Conservation (phyloP, 1,284 basidiomycete species). For the Puccinia polysora region DNA sequence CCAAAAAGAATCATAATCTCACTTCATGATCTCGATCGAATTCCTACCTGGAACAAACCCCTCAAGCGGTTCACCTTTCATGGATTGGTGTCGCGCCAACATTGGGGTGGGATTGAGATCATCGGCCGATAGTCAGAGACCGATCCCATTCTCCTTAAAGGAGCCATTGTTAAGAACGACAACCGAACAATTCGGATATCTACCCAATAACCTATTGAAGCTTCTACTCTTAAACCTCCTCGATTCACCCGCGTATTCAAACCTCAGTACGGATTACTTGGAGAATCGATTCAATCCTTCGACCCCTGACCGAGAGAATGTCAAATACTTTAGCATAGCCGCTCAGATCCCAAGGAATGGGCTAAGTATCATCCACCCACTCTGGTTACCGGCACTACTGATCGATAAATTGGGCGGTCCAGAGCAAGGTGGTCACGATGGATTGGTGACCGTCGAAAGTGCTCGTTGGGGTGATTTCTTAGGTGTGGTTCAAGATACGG, state of each 20-base stretch:
- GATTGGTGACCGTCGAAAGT: constrained; percentile 80
- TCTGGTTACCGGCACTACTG: constrained; percentile 94
- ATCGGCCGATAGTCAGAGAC: background rate
- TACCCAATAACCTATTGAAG: constrained; percentile 70
- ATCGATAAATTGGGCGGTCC: constrained; percentile 65
- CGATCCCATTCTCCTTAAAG: constrained; percentile 37
- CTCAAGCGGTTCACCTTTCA: constrained; percentile 40
- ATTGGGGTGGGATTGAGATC: constrained; percentile 33
- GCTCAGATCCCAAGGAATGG: constrained; percentile 62
- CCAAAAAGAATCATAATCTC: background rate
- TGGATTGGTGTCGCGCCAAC: constrained; percentile 41
- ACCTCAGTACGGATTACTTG: constrained; percentile 81
- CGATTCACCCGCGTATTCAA: constrained; percentile 95
- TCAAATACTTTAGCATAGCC: constrained; percentile 88
- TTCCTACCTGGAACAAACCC: no score
- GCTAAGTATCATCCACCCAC: constrained; percentile 81
- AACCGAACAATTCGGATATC: constrained; percentile 9
- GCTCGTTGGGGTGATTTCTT: constrained; percentile 86
- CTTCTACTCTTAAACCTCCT: constrained; percentile 81
- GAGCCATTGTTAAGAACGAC: constrained; percentile 21
- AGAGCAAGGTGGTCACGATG: constrained; percentile 84
- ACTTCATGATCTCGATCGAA: no score
- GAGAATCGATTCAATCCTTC: constrained; percentile 82
- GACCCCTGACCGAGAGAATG: constrained; percentile 71
- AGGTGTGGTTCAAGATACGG: constrained; percentile 79